Base-by-base conservation (phyloP, 768 basidiomycete species). In the Pholiota molesta region DNA sequence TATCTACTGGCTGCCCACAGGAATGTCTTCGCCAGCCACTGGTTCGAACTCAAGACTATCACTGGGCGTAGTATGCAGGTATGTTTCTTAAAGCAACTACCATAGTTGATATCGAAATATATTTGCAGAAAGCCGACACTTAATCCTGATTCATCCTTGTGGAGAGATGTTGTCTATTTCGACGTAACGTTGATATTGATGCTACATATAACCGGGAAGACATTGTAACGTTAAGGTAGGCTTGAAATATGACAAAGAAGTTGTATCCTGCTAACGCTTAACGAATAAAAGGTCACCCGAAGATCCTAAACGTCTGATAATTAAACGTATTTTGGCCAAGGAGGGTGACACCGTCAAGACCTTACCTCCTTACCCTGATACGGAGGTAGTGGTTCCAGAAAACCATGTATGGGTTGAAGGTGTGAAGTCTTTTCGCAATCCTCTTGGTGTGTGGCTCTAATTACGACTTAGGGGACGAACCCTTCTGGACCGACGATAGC, bases 371-470 rank as follows among this genome's bases (percentile, higher is more conserved):
- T 89, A 86, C 67, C 85, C 86, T 1, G 80, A 84, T 19, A 59
- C 75, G 4, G 78, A 84, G 60, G 83, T 87, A 8, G 69, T 61
- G 28, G 73, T 92, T 37, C 90, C 90, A 3, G 61, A 75, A 66
- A 88, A 88, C 1, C 86, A 91, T 62, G 78, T 86, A 42, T 92
- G 91, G 91, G 81, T 92, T 55, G 90, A 92, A 82, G 90, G 88
- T 86, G 55, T 55, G 77, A 57, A 31, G 55, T 28, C 23, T 57
- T 53, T 42, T 17, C 21, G 55, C 35, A 45, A 16, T 29, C 23
- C 52, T 31, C 31, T 60, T 17, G 3, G 17, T 33, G 37, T 35
- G 9, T 42, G 40, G 31, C 52, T 52, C 57, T 56, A 54, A 7
- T 33, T 28, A 9, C 19, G 47, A 40, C 35, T 19, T 55, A 89